Evolutionary conservation across 2,329 filamentous ascomycete genomes (phyloP).

Genomic region (Penicillium sp.): DNA sequence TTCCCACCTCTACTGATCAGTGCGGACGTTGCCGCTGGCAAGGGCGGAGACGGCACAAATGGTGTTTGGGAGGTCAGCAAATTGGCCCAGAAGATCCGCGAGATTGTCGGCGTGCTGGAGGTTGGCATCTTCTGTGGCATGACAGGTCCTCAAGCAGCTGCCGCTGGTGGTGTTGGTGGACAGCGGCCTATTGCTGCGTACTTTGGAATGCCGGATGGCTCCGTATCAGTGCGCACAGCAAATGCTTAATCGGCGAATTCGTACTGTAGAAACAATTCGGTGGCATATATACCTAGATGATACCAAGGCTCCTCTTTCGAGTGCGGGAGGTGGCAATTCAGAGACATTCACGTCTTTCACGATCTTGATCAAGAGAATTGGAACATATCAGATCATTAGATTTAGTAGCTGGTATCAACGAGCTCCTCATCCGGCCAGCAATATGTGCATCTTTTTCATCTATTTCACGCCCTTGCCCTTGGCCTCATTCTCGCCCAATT

Average conservation of each 20-base stretch:
- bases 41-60: slow-evolving; percentile 52
- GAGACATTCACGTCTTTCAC: slow-evolving; percentile 3
- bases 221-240: slow-evolving; percentile 53
- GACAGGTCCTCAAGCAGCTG: slow-evolving; percentile 65
- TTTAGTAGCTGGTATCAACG: slow-evolving; percentile 19
- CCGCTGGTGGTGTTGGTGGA: slow-evolving; percentile 59
- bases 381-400: slow-evolving; percentile 12
- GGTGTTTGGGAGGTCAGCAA: slow-evolving; percentile 75
- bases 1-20: slow-evolving; percentile 68
- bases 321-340: slow-evolving; percentile 7
- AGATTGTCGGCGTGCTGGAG: slow-evolving; percentile 80
- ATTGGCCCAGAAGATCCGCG: slow-evolving; percentile 68
- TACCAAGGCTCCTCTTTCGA: slow-evolving; percentile 17
- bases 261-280: slow-evolving; percentile 1
- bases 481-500: slow-evolving; percentile 80
- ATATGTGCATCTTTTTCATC: slow-evolving; percentile 3
- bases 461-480: slow-evolving; percentile 74
- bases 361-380: neutral
- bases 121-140: slow-evolving; percentile 83
- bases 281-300: slow-evolving; percentile 18
- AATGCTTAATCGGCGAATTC: slow-evolving; percentile 9
- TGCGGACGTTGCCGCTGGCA: slow-evolving; percentile 47
- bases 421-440: too few species aligned
- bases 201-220: slow-evolving; percentile 81
- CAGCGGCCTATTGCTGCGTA: slow-evolving; percentile 93